Conservation (phyloP, 305 asterid genomes). For the Rubia tinctorum region DNA sequence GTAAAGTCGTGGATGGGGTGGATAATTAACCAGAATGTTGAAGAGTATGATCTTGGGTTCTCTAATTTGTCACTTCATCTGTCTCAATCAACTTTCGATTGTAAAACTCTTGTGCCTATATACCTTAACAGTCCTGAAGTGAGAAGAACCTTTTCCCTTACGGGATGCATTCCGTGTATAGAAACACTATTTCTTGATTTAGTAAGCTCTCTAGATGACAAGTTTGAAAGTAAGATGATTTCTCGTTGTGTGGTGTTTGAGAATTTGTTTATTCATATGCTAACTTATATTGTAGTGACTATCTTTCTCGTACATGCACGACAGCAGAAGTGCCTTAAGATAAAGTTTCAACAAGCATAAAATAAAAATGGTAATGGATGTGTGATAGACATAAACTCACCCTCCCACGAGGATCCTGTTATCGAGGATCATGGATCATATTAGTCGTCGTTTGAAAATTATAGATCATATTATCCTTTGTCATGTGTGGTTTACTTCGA, state of each 20-base stretch:
- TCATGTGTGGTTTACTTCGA: too few species aligned
- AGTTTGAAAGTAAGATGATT: background rate
- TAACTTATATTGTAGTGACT: background rate
- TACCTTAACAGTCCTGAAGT: background rate
- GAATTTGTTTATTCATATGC: background rate
- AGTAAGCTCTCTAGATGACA: background rate
- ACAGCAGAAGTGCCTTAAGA: background rate
- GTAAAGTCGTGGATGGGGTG: background rate
- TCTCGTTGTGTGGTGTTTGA: constrained; percentile 1
- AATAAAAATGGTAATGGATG: too few species aligned
- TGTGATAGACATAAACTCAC: too few species aligned
- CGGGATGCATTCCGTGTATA: background rate
- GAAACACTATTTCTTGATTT: background rate
- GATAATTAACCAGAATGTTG: background rate
- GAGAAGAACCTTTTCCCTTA: background rate
- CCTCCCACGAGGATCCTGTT: too few species aligned
- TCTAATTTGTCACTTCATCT: background rate
- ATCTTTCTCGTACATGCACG: background rate
- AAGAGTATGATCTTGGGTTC: background rate
- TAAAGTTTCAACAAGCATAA: too few species aligned
- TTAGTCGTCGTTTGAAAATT: background rate
- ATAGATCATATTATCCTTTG: background rate
- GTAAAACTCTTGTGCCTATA: background rate
- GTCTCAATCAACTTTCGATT: background rate
- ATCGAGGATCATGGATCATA: too few species aligned